These are phyloP conservation scores for Bombardia bombarda DNA, from an alignment of 495 filamentous ascomycete genomes.

Conservation along the genomic window DNA sequence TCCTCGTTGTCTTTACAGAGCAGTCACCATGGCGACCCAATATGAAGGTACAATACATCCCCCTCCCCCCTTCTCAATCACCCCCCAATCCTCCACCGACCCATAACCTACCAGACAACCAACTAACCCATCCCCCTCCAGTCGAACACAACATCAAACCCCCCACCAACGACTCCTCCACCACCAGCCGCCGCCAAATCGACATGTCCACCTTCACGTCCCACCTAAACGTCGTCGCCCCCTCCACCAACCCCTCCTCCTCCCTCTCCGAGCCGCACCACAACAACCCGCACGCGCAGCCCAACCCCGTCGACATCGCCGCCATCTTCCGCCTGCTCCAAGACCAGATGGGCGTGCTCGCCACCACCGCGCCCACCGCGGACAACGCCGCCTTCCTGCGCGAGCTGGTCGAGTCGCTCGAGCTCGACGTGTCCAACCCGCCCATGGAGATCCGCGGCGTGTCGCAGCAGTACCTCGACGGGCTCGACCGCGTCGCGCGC, in stretches of 20 bases:
- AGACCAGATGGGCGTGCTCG: slow-evolving; percentile 39
- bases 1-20: too few species aligned
- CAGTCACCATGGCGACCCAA: slow-evolving; percentile 32
- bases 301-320: slow-evolving; percentile 64
- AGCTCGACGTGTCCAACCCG: slow-evolving; percentile 55
- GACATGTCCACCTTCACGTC: slow-evolving; percentile 87
- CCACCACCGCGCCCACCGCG: slow-evolving; percentile 42
- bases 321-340: slow-evolving; percentile 49
- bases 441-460: slow-evolving; percentile 66
- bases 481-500: slow-evolving; percentile 71
- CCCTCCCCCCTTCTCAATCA: slow-evolving; percentile 1
- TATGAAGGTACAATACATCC: slow-evolving; percentile 32
- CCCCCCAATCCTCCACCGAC: too few species aligned
- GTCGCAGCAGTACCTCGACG: slow-evolving; percentile 70
- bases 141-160: slow-evolving; percentile 76
- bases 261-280: slow-evolving; percentile 29
- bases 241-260: slow-evolving; percentile 16
- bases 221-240: slow-evolving; percentile 58
- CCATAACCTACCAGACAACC: too few species aligned
- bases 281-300: slow-evolving; percentile 54
- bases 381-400: slow-evolving; percentile 54
- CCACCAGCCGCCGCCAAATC: slow-evolving; percentile 52
- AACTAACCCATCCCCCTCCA: slow-evolving; percentile 25
- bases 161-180: slow-evolving; percentile 12
- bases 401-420: slow-evolving; percentile 53